Conservation (phyloP, 768 basidiomycete species). For the Sutorius australiensis region DNA sequence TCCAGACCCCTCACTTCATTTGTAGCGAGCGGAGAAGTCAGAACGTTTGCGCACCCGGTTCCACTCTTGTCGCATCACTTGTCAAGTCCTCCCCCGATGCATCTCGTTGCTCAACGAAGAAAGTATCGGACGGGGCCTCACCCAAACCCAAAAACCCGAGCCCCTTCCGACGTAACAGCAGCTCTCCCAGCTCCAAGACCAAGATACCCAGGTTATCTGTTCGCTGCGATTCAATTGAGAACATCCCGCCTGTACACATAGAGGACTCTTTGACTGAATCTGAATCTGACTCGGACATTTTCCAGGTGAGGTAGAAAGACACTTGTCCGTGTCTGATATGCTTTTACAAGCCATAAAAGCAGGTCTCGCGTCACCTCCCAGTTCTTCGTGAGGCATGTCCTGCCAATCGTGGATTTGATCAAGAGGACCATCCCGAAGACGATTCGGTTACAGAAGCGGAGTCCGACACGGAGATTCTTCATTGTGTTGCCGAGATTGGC, state of each 20-base stretch:
- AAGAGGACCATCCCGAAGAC: constrained; percentile 9
- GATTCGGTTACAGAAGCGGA: constrained; percentile 33
- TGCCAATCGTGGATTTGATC: background rate
- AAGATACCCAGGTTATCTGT: background rate
- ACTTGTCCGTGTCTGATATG: background rate
- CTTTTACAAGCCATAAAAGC: background rate
- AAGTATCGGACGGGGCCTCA: background rate
- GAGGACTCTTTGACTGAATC: constrained; percentile 32
- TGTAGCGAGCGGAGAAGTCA: background rate
- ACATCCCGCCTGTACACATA: constrained; percentile 1
- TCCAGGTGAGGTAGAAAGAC: constrained; percentile 7
- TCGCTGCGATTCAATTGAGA: constrained; percentile 5
- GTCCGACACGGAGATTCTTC: constrained; percentile 28
- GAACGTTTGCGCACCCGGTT: background rate
- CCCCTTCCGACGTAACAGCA: background rate
- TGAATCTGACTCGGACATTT: constrained; percentile 24
- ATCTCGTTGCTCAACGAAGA: constrained; percentile 2
- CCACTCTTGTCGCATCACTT: constrained; percentile 3
- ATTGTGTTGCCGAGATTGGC: constrained; percentile 18
- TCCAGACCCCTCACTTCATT: background rate
- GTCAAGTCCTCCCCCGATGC: background rate
- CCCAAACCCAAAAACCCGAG: background rate
- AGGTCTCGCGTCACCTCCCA: background rate
- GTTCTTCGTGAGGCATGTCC: background rate
- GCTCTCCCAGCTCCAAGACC: constrained; percentile 3